These are phyloP conservation scores for Xylaria sp. DNA, from an alignment of 2,329 filamentous ascomycete genomes.

Conservation along the genomic window DNA sequence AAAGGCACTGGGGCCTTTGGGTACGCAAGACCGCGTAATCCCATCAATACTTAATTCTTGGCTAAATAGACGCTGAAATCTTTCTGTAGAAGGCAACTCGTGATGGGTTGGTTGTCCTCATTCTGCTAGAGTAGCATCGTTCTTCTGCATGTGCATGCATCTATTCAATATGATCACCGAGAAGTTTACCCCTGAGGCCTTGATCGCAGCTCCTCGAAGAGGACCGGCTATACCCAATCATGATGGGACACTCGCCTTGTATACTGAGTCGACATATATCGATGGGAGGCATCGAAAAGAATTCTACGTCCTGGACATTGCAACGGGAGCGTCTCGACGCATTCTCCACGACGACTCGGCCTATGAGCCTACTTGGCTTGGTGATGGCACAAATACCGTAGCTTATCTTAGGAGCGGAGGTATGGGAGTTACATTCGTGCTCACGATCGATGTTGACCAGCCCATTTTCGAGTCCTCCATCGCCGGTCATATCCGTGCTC, in stretches of 20 bases:
- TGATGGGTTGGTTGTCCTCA: background rate
- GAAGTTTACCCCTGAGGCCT: slow-evolving; percentile 51
- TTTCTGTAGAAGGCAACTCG: background rate
- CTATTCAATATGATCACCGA: slow-evolving; percentile 32
- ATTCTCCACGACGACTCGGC: slow-evolving; percentile 47
- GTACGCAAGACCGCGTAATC: slow-evolving; percentile 30
- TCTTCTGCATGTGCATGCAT: background rate
- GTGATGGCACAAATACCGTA: slow-evolving; percentile 47
- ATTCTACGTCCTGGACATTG: slow-evolving; percentile 51
- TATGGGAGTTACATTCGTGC: slow-evolving; percentile 50
- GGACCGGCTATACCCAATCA: slow-evolving; percentile 54
- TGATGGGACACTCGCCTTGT: slow-evolving; percentile 55
- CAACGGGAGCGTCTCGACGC: slow-evolving; percentile 44
- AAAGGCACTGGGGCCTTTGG: background rate
- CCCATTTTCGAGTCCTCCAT: slow-evolving; percentile 42
- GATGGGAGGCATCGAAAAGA: slow-evolving; percentile 48
- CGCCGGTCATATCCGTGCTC: slow-evolving; percentile 50
- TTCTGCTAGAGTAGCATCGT: background rate
- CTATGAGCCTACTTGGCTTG: slow-evolving; percentile 54
- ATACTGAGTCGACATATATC: slow-evolving; percentile 55
- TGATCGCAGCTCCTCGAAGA: slow-evolving; percentile 49
- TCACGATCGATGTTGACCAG: slow-evolving; percentile 45
- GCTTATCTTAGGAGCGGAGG: slow-evolving; percentile 49
- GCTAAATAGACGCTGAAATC: background rate
- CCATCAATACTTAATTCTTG: background rate